A percentile compares a stretch with the other conserved stretches of the same genome.
phyloP scores from a whole-genome alignment of 805 yeast species.

The Candida stauntonica region DNA sequence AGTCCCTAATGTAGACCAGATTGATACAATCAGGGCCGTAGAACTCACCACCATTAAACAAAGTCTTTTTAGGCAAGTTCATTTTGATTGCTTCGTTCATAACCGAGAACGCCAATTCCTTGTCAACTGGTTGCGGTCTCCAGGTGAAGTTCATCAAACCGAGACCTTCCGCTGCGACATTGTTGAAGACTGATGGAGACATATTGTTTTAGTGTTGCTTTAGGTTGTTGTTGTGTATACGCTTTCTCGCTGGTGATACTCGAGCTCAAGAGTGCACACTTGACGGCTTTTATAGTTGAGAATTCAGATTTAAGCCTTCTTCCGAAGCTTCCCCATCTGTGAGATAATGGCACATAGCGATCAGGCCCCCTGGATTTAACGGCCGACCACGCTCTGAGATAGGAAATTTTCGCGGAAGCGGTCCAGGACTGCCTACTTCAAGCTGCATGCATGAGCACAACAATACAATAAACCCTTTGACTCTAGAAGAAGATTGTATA shows the following conservation, averaged over 20 bases:
- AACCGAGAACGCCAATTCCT: slow-evolving; percentile 47
- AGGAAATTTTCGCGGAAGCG: neutral
- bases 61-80: slow-evolving; percentile 38
- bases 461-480: too few species aligned
- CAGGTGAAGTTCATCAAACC: slow-evolving; percentile 85
- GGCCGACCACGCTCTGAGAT: neutral
- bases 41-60: slow-evolving; percentile 75
- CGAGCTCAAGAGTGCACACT: too few species aligned
- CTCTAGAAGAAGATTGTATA: too few species aligned
- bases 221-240: too few species aligned
- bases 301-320: too few species aligned
- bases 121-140: slow-evolving; percentile 53
- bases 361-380: neutral
- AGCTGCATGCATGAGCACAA: too few species aligned
- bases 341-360: neutral
- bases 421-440: too few species aligned
- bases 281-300: neutral
- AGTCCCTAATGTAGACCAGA: slow-evolving; percentile 51
- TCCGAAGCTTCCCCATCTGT: neutral
- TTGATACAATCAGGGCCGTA: slow-evolving; percentile 58
- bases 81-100: slow-evolving; percentile 47
- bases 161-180: slow-evolving; percentile 41
- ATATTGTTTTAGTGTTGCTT: too few species aligned
- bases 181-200: slow-evolving; percentile 5
- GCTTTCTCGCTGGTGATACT: too few species aligned